phyloP scores from a whole-genome alignment of 2,329 filamentous ascomycete species.

The Botrytis fragariae region DNA sequence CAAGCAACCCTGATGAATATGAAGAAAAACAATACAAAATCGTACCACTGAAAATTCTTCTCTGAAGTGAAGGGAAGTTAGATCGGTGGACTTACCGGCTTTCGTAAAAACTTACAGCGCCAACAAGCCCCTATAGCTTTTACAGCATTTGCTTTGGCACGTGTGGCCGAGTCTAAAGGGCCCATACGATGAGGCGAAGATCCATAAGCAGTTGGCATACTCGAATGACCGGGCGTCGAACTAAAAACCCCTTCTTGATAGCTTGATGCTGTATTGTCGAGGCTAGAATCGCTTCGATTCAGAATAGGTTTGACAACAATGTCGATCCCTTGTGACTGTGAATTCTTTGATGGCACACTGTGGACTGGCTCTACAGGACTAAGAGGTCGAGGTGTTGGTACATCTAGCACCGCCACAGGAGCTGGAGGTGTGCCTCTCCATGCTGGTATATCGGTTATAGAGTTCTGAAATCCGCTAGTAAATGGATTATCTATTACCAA shows the following conservation, averaged over 20 bases:
- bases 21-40: background rate
- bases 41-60: background rate
- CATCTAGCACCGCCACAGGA: background rate
- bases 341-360: background rate
- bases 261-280: conserved; percentile 3
- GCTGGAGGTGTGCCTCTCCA: background rate
- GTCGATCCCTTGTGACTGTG: background rate
- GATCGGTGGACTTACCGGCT: conserved; percentile 17
- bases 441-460: conserved; percentile 7
- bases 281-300: background rate
- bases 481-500: background rate
- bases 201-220: conserved; percentile 6
- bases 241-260: conserved; percentile 19
- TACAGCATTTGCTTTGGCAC: conserved; percentile 23
- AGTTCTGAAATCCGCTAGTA: background rate
- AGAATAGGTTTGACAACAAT: background rate
- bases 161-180: conserved; percentile 15
- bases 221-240: conserved; percentile 9
- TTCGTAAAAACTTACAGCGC: conserved; percentile 25
- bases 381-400: background rate
- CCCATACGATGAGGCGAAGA: conserved; percentile 16
- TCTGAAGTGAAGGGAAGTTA: too few species aligned
- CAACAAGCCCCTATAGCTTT: conserved; percentile 26
- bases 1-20: too few species aligned
- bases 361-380: background rate